Evolutionary conservation across 352 stramenopile genomes (phyloP).

Genomic region (Phytophthora multivora): DNA sequence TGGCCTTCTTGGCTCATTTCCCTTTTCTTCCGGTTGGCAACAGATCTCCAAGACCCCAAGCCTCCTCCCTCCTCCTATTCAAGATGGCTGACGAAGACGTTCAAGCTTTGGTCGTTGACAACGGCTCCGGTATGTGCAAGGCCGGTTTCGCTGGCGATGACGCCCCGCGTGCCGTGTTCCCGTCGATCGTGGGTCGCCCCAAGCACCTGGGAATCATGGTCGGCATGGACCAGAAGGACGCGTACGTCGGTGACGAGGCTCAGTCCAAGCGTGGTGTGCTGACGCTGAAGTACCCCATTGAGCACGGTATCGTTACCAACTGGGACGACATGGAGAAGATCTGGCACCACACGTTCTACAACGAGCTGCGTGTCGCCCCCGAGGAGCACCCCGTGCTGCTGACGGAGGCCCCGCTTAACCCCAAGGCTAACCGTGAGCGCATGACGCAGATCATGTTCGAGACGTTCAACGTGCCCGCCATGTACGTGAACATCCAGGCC

Average conservation of each 20-base stretch:
- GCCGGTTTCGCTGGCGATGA: conserved; percentile 78
- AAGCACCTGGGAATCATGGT: conserved; percentile 98
- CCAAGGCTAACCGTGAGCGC: conserved; percentile 91
- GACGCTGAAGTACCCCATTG: conserved; percentile 97
- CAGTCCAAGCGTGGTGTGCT: conserved; percentile 94
- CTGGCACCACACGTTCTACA: conserved; percentile 99
- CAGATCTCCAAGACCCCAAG: conserved; percentile 28
- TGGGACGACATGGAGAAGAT: conserved; percentile 99
- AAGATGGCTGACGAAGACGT: conserved; percentile 68
- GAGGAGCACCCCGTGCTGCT: conserved; percentile 97
- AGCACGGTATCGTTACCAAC: conserved; percentile 99
- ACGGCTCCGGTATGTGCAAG: conserved; percentile 67
- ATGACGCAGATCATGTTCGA: conserved; percentile 98
- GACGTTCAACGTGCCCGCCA: conserved; percentile 92
- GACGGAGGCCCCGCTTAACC: conserved; percentile 95
- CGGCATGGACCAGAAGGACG: conserved; percentile 96
- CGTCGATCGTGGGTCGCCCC: conserved; percentile 78
- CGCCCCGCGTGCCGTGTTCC: conserved; percentile 71
- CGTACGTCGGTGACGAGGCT: conserved; percentile 93
- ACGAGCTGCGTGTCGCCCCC: conserved; percentile 94
- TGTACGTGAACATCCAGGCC: conserved; percentile 95
- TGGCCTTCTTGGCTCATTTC: conserved; percentile 30
- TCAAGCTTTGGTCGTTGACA: conserved; percentile 53
- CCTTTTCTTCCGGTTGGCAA: conserved; percentile 33
- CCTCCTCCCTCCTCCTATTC: conserved; percentile 3